Percentiles rank a stretch among this genome's conserved stretches.
phyloP scores from a whole-genome alignment of 2,329 filamentous ascomycete species.

The Ascochyta viciae-villosae region DNA sequence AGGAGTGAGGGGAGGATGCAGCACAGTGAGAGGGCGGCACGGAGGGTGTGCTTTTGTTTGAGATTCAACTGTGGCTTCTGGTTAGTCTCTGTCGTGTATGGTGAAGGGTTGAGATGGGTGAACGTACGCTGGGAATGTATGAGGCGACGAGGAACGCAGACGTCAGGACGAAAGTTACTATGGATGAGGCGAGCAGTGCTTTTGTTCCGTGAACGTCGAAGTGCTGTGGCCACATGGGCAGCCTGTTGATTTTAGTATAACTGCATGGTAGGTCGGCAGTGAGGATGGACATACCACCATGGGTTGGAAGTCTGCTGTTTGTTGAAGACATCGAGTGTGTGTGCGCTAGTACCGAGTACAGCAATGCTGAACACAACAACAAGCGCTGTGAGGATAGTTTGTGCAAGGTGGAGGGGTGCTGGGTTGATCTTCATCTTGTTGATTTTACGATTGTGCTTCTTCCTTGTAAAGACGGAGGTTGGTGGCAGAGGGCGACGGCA shows the following conservation, averaged over 20 bases:
- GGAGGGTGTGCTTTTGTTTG: conserved; percentile 45
- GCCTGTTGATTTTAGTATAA: conserved; percentile 3
- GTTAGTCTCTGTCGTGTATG: conserved; percentile 6
- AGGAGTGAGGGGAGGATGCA: conserved; percentile 48
- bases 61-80: conserved; percentile 39
- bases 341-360: conserved; percentile 53
- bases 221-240: conserved; percentile 57
- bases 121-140: conserved; percentile 45
- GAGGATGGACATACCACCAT: conserved; percentile 47
- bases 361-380: conserved; percentile 50
- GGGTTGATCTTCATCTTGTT: conserved; percentile 48
- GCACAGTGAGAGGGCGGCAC: conserved; percentile 47
- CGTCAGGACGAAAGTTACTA: conserved; percentile 50
- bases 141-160: conserved; percentile 42
- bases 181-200: conserved; percentile 49
- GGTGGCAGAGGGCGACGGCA: not conserved
- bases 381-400: conserved; percentile 44
- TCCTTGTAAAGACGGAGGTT: not conserved
- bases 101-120: not conserved
- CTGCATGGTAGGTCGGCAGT: not conserved
- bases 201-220: conserved; percentile 55
- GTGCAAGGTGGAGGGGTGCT: conserved; percentile 45
- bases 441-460: not conserved
- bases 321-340: conserved; percentile 54
- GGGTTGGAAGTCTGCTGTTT: conserved; percentile 52